phyloP scores from a whole-genome alignment of 2,329 filamentous ascomycete genomes.

The Pseudogymnoascus sp. region DNA sequence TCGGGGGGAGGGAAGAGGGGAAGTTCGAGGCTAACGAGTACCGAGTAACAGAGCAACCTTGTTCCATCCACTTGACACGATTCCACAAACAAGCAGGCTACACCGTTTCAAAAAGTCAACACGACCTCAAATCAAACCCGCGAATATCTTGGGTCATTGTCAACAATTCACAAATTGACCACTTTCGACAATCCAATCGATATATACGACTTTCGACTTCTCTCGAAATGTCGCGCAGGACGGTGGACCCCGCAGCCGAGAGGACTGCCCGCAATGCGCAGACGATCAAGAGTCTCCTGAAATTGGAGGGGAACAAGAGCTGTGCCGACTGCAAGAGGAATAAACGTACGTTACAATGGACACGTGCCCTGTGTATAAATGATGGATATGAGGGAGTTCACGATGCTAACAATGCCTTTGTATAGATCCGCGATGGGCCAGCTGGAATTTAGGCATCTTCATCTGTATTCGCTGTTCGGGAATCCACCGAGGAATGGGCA shows the following conservation, averaged over 20 bases:
- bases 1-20: neutral
- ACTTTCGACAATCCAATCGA: neutral
- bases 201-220: neutral
- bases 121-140: too few relatives aligned
- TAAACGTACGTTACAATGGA: constrained; percentile 62
- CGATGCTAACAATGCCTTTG: constrained; percentile 19
- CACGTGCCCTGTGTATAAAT: neutral
- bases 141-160: neutral
- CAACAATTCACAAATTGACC: neutral
- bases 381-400: neutral
- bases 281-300: constrained; percentile 90
- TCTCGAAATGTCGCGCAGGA: constrained; percentile 65
- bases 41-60: neutral
- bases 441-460: constrained; percentile 97
- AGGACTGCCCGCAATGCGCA: constrained; percentile 87
- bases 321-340: constrained; percentile 99
- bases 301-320: constrained; percentile 90
- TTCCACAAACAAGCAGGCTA: constrained; percentile 3
- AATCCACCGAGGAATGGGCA: constrained; percentile 97
- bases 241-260: constrained; percentile 71
- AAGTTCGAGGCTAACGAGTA: neutral
- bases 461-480: constrained; percentile 97
- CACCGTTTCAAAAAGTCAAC: neutral
- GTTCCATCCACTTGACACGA: neutral
- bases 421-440: constrained; percentile 95